Base-by-base conservation (phyloP, 768 basidiomycete species). In the Mycena filopes region DNA sequence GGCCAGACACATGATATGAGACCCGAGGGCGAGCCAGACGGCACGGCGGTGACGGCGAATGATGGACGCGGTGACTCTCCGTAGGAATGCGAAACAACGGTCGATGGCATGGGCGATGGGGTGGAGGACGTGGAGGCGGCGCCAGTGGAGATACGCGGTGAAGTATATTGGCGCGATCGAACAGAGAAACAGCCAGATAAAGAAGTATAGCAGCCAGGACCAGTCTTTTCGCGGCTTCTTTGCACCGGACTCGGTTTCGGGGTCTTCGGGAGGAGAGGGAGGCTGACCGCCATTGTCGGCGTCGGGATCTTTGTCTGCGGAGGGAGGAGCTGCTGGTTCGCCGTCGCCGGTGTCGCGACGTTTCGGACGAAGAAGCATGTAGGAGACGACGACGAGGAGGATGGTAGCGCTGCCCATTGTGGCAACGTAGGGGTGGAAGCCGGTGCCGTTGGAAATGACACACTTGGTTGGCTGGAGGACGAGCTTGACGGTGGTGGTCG, bases 341-440 rank as follows among this genome's bases (percentile, higher is more conserved):
- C 15, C 11, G 7, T 33, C 7, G 31, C 5, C 31, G 12, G 12
- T 33, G 31, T 4, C n/a, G 57, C 29, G 50, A 9, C 58, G 28
- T 29, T 49, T 51, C n/a, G 56, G 46, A n/a, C 58, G 48, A 33
- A 60, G 58, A n/a, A n/a, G n/a, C 16, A 60, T 42, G 41, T 26
- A 60, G 25, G 50, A 25, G 48, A 60, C 16, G 40, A 26, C 23
- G 28, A 18, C 20, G n/a, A 50, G 29, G 3, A 60, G 16, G 40
- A 51, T 7, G 18, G 28, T 18, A 31, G 47, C 48, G 47, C 31
- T 50, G 49, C 58, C 43, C 58, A 51, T 28, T 40, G 33, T 11
- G 40, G 40, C 38, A 20, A 51, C 21, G 41, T 51, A 60, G 23
- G 48, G 47, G n/a, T 50, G 29, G 21, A 29, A n/a, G 0, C 3